Evolutionary conservation across 169 alveolate genomes (phyloP).

Genomic region (Eimeria acervulina): DNA sequence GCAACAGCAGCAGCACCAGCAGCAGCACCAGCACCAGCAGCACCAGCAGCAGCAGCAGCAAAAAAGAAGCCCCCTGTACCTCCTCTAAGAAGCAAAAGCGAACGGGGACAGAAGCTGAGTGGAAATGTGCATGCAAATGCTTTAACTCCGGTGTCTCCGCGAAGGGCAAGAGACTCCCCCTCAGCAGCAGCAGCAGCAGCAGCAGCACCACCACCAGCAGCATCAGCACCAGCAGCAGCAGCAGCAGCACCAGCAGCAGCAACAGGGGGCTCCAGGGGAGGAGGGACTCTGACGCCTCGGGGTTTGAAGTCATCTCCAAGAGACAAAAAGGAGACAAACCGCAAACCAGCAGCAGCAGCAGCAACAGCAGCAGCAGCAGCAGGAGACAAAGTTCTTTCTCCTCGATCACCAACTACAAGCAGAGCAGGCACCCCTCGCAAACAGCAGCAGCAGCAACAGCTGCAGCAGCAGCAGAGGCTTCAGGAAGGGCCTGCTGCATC

Average conservation of each 20-base stretch:
- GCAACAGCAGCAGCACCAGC: too few species aligned
- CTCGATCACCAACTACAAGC: not conserved
- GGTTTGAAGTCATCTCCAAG: not conserved
- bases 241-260: too few species aligned
- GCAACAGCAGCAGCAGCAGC: conserved; percentile 3
- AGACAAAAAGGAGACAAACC: not conserved
- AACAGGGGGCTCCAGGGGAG: not conserved
- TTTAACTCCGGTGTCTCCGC: too few species aligned
- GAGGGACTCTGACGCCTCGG: not conserved
- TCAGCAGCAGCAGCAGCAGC: not conserved
- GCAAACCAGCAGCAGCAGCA: not conserved
- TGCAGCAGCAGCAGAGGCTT: not conserved
- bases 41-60: not conserved
- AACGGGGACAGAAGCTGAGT: not conserved
- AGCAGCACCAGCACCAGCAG: too few species aligned
- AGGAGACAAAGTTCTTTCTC: not conserved
- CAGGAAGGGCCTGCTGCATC: too few species aligned
- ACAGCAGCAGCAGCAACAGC: not conserved
- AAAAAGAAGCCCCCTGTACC: not conserved
- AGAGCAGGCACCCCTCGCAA: not conserved
- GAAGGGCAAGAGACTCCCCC: too few species aligned
- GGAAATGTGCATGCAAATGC: not conserved
- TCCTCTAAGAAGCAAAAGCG: not conserved
- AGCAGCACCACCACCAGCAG: too few species aligned
- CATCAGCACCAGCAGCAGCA: too few species aligned